Evolutionary conservation across 202 grass and related monocot species (phyloP), one percentile per base, ranked within the genome.

Genomic region (Eragrostis tef): DNA sequence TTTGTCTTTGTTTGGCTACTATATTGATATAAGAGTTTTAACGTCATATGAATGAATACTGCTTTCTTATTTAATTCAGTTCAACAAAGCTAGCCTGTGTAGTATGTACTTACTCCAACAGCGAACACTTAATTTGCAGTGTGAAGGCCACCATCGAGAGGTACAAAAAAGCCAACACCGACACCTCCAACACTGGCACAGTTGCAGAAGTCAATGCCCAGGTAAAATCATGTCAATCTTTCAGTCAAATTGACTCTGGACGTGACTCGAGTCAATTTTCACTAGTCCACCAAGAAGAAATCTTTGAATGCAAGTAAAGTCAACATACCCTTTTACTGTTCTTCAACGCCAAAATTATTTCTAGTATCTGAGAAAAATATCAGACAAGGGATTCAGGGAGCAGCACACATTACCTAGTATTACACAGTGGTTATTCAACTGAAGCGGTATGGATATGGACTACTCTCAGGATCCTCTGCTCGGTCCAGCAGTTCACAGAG

Each of bases 81-180:
- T 52, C 6, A 25, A 48, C 15, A 64, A 64, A 43, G 11, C 3
- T 14, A 61, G n/a, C 0, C 7, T 19, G 43, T 21, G 20, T 75
- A 17, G 46, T 88, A 19, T n/a, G n/a, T n/a, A n/a, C n/a, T n/a
- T n/a, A 82, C 24, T 70, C 31, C 34, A 43, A 51, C 9, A 22
- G 24, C 52, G 52, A 67, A 49, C 65, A 62, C 53, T 60, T 27
- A 66, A 29, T 26, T 61, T 86, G 77, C 95, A 98, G 95, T 83
- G 95, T 94, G 81, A 98, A 92, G 83, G 73, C 90, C 65, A 91
- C 95, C 64, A 93, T 94, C 58, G 92, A 98, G 80, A 94, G 92
- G 85, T 98, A 98, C 75, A 98, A 94, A 62, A 98, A 93, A 71
- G 90, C 90, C 49, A 91, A 85, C 75, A 94, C 79, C 78, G 95